Evolutionary conservation across 345 rosid species (phyloP).

Genomic region (Heritiera littoralis): DNA sequence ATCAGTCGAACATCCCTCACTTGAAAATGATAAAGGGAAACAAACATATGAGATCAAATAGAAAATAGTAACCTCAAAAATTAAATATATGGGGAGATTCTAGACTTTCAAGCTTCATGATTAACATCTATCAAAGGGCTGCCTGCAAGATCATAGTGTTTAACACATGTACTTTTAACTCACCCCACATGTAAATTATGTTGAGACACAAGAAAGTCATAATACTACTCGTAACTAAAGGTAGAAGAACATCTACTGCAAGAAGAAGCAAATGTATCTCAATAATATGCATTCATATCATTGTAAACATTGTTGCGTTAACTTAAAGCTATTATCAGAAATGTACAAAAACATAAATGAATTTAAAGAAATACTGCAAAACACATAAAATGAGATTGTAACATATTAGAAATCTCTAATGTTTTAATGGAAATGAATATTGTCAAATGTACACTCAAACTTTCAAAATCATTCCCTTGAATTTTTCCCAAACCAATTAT

Average conservation of each 20-base stretch:
- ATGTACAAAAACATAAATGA: not conserved
- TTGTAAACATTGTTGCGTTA: constrained; percentile 15
- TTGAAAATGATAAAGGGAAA: constrained; percentile 43
- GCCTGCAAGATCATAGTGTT: constrained; percentile 12
- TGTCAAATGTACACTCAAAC: not conserved
- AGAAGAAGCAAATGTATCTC: constrained; percentile 26
- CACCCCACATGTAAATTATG: constrained; percentile 27
- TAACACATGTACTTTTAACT: constrained; percentile 27
- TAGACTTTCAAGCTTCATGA: constrained; percentile 9
- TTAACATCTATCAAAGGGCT: constrained; percentile 16
- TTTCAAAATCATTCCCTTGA: not conserved
- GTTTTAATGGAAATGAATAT: not conserved
- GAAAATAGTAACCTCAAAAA: constrained; percentile 5
- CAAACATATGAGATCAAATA: constrained; percentile 18
- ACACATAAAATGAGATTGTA: not conserved
- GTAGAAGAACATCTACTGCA: constrained; percentile 27
- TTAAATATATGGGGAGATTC: not conserved
- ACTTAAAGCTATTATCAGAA: constrained; percentile 8
- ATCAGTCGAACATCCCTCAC: constrained; percentile 95
- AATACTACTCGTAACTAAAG: constrained; percentile 31
- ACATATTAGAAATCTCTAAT: not conserved
- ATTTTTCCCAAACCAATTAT: not conserved
- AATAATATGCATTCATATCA: constrained; percentile 22
- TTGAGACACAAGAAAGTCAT: constrained; percentile 37
- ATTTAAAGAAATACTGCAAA: not conserved